Evolutionary conservation across 1,284 basidiomycete genomes (phyloP).

Genomic region (Sanguinoderma infundibulare): DNA sequence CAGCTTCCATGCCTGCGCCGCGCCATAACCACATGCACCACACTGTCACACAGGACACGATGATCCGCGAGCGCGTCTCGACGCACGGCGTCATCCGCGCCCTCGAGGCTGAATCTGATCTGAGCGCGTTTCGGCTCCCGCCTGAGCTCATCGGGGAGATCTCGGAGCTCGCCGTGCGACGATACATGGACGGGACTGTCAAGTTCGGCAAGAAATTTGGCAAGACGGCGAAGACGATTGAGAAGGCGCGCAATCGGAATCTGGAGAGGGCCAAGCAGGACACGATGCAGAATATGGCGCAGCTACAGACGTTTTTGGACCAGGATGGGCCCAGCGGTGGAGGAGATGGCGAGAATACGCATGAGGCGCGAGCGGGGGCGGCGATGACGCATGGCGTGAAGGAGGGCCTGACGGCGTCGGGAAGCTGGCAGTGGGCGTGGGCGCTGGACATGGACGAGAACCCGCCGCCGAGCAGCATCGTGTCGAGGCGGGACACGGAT

Average conservation of each 20-base stretch:
- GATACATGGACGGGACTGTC: conserved; percentile 64
- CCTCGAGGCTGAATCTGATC: conserved; percentile 56
- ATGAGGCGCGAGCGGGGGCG: conserved; percentile 29
- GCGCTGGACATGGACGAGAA: conserved; percentile 73
- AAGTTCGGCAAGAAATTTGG: conserved; percentile 69
- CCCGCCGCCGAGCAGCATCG: conserved; percentile 84
- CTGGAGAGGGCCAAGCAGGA: conserved; percentile 65
- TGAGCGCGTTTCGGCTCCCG: conserved; percentile 56
- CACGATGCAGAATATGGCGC: conserved; percentile 49
- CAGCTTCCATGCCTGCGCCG: not conserved
- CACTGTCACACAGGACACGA: conserved; percentile 50
- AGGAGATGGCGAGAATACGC: not conserved
- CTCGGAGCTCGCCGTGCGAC: conserved; percentile 62
- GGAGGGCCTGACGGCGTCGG: conserved; percentile 53
- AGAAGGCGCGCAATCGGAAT: conserved; percentile 62
- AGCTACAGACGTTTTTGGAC: conserved; percentile 44
- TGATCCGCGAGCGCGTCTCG: conserved; percentile 78
- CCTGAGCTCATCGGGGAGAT: conserved; percentile 71
- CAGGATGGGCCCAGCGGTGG: not conserved
- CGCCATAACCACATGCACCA: not conserved
- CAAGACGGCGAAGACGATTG: conserved; percentile 56
- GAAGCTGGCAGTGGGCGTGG: conserved; percentile 77
- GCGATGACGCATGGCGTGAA: conserved; percentile 57
- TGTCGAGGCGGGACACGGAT: conserved; percentile 74
- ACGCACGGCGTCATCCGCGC: conserved; percentile 60